A percentile compares a stretch with the other conserved stretches of the same genome.
phyloP scores from a whole-genome alignment of 2,329 filamentous ascomycete genomes.

The Raffaelea albimanens region DNA sequence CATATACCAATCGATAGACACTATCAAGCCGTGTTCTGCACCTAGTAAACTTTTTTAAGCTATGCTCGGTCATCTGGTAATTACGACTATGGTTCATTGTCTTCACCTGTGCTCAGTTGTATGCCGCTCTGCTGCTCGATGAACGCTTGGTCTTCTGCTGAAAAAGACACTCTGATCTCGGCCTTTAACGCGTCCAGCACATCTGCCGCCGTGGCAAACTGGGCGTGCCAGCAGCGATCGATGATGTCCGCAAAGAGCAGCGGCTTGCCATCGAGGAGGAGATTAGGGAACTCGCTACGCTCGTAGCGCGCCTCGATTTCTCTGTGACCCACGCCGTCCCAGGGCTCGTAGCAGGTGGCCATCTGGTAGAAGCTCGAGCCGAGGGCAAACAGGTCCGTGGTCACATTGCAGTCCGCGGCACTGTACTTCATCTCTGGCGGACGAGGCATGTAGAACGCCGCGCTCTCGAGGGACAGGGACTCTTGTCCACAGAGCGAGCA shows the following conservation, averaged over 20 bases:
- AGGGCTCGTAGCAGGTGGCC: neutral
- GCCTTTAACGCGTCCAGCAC: constrained; percentile 3
- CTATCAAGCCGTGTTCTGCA: no score
- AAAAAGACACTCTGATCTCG: neutral
- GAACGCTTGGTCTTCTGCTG: neutral
- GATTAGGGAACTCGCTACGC: constrained; percentile 1
- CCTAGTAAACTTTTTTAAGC: no score
- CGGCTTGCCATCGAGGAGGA: neutral
- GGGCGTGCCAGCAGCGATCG: constrained; percentile 1
- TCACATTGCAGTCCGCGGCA: neutral
- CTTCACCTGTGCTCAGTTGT: neutral
- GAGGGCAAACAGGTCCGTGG: constrained; percentile 8
- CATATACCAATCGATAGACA: no score
- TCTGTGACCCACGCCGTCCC: neutral
- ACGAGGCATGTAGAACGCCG: constrained; percentile 3
- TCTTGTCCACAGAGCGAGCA: neutral
- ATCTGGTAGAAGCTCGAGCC: constrained; percentile 8
- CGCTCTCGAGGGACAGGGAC: constrained; percentile 1
- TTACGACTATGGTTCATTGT: no score
- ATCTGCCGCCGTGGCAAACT: neutral
- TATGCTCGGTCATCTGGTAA: no score
- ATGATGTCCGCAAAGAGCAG: constrained; percentile 3
- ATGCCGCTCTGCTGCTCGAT: constrained; percentile 4
- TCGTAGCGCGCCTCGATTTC: neutral
- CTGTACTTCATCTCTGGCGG: neutral